phyloP scores from a whole-genome alignment of 805 yeast species.

The Kodamaea sagamina region DNA sequence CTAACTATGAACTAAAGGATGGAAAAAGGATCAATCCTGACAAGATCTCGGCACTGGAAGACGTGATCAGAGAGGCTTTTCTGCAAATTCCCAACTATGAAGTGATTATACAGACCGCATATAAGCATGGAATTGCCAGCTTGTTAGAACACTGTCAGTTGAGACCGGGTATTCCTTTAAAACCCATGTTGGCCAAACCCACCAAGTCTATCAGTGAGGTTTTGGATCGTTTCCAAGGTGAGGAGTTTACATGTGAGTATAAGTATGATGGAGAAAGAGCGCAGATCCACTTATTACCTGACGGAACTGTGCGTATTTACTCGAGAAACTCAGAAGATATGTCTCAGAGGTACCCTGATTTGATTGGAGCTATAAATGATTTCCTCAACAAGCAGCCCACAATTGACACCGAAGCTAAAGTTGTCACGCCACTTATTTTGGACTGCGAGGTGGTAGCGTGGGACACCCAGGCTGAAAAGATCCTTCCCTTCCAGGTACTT shows the following conservation, averaged over 20 bases:
- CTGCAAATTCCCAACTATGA: constrained; percentile 91
- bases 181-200: constrained; percentile 98
- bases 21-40: constrained; percentile 38
- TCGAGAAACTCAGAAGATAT: constrained; percentile 96
- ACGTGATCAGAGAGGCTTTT: constrained; percentile 77
- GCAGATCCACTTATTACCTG: constrained; percentile 74
- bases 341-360: constrained; percentile 94
- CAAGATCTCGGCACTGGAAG: constrained; percentile 65
- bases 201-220: constrained; percentile 93
- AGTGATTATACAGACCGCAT: constrained; percentile 63
- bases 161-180: constrained; percentile 90
- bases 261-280: constrained; percentile 98
- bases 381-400: constrained; percentile 42
- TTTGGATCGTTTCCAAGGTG: constrained; percentile 81
- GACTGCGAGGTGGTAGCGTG: constrained; percentile 99
- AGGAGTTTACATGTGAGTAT: constrained; percentile 90
- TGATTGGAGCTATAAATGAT: constrained; percentile 65
- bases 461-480: constrained; percentile 76
- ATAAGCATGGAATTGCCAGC: constrained; percentile 66
- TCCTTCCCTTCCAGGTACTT: constrained; percentile 89
- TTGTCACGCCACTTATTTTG: constrained; percentile 58
- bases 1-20: constrained; percentile 52
- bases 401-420: constrained; percentile 31
- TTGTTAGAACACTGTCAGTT: constrained; percentile 68
- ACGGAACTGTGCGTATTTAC: constrained; percentile 72